A percentile compares a stretch with the other conserved stretches of the same genome.
Conservation (phyloP, 2,329 filamentous ascomycete genomes). For the Colletotrichum lindemuthianum region DNA sequence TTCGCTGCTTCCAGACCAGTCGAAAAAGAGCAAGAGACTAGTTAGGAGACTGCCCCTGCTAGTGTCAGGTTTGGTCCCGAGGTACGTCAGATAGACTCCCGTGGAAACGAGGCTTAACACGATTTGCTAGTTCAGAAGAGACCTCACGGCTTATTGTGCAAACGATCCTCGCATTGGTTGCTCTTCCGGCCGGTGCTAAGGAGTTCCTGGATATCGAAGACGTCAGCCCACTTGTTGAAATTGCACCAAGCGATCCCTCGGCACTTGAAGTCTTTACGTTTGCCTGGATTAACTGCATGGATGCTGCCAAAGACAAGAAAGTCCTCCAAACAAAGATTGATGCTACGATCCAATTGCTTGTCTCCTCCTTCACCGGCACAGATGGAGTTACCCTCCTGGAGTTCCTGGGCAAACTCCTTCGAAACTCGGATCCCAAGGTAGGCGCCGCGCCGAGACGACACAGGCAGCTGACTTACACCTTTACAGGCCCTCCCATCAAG, state of each 20-base stretch:
- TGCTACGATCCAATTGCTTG: slow-evolving; percentile 56
- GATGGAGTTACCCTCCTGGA: slow-evolving; percentile 68
- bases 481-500: slow-evolving; percentile 57
- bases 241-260: slow-evolving; percentile 62
- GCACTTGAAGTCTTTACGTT: slow-evolving; percentile 66
- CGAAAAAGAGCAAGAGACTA: slow-evolving; percentile 57
- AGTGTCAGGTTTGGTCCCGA: slow-evolving; percentile 62
- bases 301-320: slow-evolving; percentile 43
- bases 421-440: slow-evolving; percentile 60
- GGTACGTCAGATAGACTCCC: slow-evolving; percentile 48
- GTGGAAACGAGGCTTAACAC: neutral
- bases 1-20: slow-evolving; percentile 62
- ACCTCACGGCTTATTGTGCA: slow-evolving; percentile 65
- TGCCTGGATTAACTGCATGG: slow-evolving; percentile 64
- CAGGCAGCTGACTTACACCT: slow-evolving; percentile 34
- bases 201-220: slow-evolving; percentile 61
- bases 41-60: slow-evolving; percentile 63
- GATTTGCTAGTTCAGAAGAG: slow-evolving; percentile 56
- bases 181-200: slow-evolving; percentile 59
- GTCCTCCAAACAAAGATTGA: slow-evolving; percentile 55
- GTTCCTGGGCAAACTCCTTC: slow-evolving; percentile 65
- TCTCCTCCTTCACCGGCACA: slow-evolving; percentile 65
- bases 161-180: slow-evolving; percentile 66
- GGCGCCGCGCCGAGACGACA: slow-evolving; percentile 37
- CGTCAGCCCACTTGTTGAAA: slow-evolving; percentile 64